A percentile compares a stretch with the other conserved stretches of the same genome.
Conservation (phyloP, 768 basidiomycete species). For the Clathrus columnatus region DNA sequence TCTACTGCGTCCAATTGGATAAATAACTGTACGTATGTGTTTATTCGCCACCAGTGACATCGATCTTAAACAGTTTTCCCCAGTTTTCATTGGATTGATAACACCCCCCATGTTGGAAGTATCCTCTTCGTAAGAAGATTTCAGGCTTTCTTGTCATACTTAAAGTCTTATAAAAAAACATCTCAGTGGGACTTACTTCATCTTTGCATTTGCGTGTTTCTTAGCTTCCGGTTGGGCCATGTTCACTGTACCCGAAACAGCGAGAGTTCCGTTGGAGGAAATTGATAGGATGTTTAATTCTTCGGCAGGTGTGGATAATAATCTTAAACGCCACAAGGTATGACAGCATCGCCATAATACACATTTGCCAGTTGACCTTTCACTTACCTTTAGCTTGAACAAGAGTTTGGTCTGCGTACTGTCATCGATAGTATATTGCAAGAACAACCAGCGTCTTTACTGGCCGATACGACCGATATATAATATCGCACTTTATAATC, state of each 20-base stretch:
- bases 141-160: background rate
- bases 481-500: too few species aligned
- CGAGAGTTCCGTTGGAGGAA: constrained; percentile 66
- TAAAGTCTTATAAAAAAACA: background rate
- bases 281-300: constrained; percentile 62
- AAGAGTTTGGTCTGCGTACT: constrained; percentile 42
- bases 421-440: constrained; percentile 33
- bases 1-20: constrained; percentile 83
- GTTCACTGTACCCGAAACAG: constrained; percentile 65
- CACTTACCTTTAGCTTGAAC: constrained; percentile 41
- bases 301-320: constrained; percentile 48
- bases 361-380: background rate
- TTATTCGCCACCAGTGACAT: background rate
- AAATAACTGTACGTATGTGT: constrained; percentile 55
- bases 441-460: too few species aligned
- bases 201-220: constrained; percentile 57
- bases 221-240: constrained; percentile 66
- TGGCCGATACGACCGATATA: too few species aligned
- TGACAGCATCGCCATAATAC: constrained; percentile 4
- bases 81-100: constrained; percentile 68
- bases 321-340: constrained; percentile 44
- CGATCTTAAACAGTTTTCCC: background rate
- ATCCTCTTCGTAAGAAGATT: constrained; percentile 43
- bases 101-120: constrained; percentile 57
- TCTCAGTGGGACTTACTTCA: constrained; percentile 55